Base-by-base conservation (phyloP, 192 early-diverging fungal species). In the Geosiphon pyriformis region DNA sequence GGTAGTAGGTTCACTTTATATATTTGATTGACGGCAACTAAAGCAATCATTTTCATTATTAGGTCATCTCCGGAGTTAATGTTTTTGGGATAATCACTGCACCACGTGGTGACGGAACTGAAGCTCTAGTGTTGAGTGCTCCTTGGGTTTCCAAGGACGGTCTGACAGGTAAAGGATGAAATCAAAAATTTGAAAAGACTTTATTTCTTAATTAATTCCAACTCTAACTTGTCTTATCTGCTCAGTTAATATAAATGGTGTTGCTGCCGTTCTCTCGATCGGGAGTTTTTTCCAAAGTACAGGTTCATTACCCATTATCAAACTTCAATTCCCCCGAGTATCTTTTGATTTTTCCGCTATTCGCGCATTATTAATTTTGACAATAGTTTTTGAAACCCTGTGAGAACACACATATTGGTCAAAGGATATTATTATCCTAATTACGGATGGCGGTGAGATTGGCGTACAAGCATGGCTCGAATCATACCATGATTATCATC, bases 361-460 rank as follows among this genome's bases (percentile, higher is more conserved):
- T 12, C 17, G 56, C 3, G 20, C 30, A 62, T 32, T 4, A 37
- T 26, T 30, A 18, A 37, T 23, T 20, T 31, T 23, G 20, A 48
- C 12, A 29, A 22, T 59, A 22, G 57, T 59, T 17, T 35, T 59
- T 8, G 25, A 30, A 59, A 26, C 17, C 17, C 4, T 30, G 57
- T 8, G 10, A 72, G 85, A 83, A 29, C 75, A 85, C 57, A 86
- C 85, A 49, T 89, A 93, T 74, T 95, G 94, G 92, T 87, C 93
- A 47, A 93, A 95, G 73, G 95, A 98, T 72, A 81, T 95, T 23
- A 86, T 98, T 8, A 87, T 98, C 53, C 73, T 98, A 17, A 85
- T 95, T 8, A 86, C 93, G 0, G 92, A 94, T 69, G 78, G 84
- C 1, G 89, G 85, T 34, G 79, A 83, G 22, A 53, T 76, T 3